Percentiles rank a stretch among this genome's conserved stretches.
These are phyloP conservation scores for Citrus cavaleriei DNA, from an alignment of 345 rosid species.

Conservation along the genomic window DNA sequence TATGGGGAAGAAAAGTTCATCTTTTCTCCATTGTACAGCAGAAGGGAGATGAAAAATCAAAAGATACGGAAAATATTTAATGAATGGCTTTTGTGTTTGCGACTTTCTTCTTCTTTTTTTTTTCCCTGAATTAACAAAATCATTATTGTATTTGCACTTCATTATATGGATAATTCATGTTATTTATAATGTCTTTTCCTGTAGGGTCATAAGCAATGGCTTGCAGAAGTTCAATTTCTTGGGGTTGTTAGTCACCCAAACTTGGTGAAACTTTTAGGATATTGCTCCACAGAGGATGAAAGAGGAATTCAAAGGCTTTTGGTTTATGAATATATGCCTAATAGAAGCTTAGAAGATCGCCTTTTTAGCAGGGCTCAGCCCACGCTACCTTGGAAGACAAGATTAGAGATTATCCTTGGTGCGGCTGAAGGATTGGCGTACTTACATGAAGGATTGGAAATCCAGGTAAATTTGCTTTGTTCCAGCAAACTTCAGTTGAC, in stretches of 20 bases:
- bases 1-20: not conserved
- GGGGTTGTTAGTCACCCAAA: slow-evolving; percentile 83
- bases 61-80: not conserved
- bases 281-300: slow-evolving; percentile 60
- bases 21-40: not conserved
- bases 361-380: slow-evolving; percentile 44
- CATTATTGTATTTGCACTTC: not conserved
- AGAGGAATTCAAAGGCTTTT: slow-evolving; percentile 62
- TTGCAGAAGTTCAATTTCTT: slow-evolving; percentile 86
- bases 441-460: slow-evolving; percentile 67
- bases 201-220: slow-evolving; percentile 92
- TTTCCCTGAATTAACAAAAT: not conserved
- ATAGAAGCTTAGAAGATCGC: slow-evolving; percentile 80
- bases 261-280: slow-evolving; percentile 82
- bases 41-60: not conserved
- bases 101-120: not conserved
- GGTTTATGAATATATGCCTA: slow-evolving; percentile 81
- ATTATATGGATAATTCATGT: not conserved
- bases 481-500: not conserved
- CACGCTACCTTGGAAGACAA: slow-evolving; percentile 61
- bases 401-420: slow-evolving; percentile 81
- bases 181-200: slow-evolving; percentile 11
- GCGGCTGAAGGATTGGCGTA: slow-evolving; percentile 87
- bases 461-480: slow-evolving; percentile 43
- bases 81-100: not conserved